These are phyloP conservation scores for Aquilaria agallochum DNA, from an alignment of 441 rosid genomes.

Conservation along the genomic window DNA sequence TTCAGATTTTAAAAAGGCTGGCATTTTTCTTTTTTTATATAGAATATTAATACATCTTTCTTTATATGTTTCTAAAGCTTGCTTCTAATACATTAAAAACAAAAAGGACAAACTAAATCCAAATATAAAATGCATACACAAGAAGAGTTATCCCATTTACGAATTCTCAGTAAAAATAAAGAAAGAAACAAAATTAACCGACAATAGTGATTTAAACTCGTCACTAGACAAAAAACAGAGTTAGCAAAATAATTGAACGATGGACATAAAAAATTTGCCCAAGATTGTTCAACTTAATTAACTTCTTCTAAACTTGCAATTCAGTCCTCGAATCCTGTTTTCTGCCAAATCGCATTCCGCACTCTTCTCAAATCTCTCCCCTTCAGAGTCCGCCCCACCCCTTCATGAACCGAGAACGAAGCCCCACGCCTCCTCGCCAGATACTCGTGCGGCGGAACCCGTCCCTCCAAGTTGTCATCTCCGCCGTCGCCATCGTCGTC, in stretches of 20 bases:
- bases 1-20: too few relatives aligned
- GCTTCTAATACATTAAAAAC: background rate
- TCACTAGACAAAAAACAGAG: background rate
- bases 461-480: conserved; percentile 17
- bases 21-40: too few relatives aligned
- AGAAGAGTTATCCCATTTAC: too few relatives aligned
- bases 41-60: too few relatives aligned
- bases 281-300: background rate
- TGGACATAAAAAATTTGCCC: conserved; percentile 10
- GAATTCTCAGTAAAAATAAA: too few relatives aligned
- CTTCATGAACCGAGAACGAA: conserved; percentile 58
- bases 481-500: conserved; percentile 19
- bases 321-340: conserved; percentile 69
- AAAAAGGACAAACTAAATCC: background rate
- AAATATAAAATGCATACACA: background rate
- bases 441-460: conserved; percentile 62
- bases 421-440: conserved; percentile 56
- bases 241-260: background rate
- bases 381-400: conserved; percentile 52
- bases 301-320: background rate
- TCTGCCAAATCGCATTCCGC: conserved; percentile 62
- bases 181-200: conserved; percentile 1
- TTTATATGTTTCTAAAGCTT: too few relatives aligned
- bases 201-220: background rate
- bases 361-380: conserved; percentile 58